Evolutionary conservation across 73 alveolate species (phyloP).

Genomic region (Diophrys sp.): DNA sequence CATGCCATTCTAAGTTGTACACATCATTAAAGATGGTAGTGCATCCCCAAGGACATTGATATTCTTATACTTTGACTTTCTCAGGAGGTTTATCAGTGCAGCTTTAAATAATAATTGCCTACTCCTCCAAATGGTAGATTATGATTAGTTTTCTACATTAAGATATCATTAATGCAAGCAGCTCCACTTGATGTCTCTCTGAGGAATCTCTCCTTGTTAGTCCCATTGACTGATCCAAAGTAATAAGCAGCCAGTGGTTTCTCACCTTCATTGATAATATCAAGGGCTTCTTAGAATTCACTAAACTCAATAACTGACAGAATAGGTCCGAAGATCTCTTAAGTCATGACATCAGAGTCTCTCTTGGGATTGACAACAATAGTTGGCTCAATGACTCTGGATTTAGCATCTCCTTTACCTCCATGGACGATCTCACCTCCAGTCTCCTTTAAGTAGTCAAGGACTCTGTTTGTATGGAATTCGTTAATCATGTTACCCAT

Average conservation of each 20-base stretch:
- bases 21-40: no score
- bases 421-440: conserved; percentile 85
- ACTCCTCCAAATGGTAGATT: conserved; percentile 96
- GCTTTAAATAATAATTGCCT: no score
- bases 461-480: conserved; percentile 75
- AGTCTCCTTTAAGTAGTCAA: conserved; percentile 41
- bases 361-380: conserved; percentile 55
- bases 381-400: conserved; percentile 64
- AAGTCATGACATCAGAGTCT: conserved; percentile 67
- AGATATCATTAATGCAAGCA: conserved; percentile 83
- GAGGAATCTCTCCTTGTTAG: conserved; percentile 73
- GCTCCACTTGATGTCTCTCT: conserved; percentile 87
- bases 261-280: conserved; percentile 80
- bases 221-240: conserved; percentile 68
- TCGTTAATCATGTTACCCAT: conserved; percentile 68
- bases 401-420: conserved; percentile 57
- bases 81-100: no score
- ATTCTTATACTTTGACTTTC: no score
- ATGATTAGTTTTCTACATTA: conserved; percentile 72
- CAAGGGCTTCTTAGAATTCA: conserved; percentile 78
- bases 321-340: conserved; percentile 96
- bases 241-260: conserved; percentile 94
- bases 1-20: no score
- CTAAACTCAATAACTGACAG: conserved; percentile 84
- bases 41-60: no score